Evolutionary conservation across 805 yeast genomes (phyloP).

Genomic region (Sungouiozyma intestinalis): DNA sequence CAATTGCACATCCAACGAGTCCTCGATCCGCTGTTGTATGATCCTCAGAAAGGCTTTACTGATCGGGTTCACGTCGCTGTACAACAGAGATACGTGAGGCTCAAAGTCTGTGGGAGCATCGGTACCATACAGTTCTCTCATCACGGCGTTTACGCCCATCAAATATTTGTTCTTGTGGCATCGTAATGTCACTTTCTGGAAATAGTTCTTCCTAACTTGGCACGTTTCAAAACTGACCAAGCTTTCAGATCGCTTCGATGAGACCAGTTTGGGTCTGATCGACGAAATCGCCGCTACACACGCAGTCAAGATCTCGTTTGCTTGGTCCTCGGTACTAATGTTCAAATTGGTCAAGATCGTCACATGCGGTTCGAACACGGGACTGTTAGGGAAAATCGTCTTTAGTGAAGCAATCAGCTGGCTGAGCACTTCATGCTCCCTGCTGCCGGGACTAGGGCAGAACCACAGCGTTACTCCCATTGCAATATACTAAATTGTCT

Average conservation of each 20-base stretch:
- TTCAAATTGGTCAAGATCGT: constrained; percentile 58
- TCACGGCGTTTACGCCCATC: constrained; percentile 34
- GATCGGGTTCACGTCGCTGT: constrained; percentile 54
- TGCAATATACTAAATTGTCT: too few species aligned
- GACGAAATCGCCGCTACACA: constrained; percentile 44
- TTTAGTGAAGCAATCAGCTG: constrained; percentile 54
- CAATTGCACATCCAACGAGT: constrained; percentile 40
- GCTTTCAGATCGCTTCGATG: constrained; percentile 4
- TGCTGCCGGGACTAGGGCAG: constrained; percentile 49
- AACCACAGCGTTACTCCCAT: constrained; percentile 63
- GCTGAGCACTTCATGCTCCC: constrained; percentile 43
- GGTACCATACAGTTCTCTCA: constrained; percentile 44
- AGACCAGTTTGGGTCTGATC: constrained; percentile 13
- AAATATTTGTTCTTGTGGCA: constrained; percentile 22
- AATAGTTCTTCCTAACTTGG: constrained; percentile 20
- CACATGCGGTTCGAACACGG: constrained; percentile 63
- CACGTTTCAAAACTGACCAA: constrained; percentile 19
- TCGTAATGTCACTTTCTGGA: constrained; percentile 20
- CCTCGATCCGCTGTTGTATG: constrained; percentile 54
- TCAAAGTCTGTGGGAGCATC: constrained; percentile 37
- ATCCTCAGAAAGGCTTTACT: constrained; percentile 57
- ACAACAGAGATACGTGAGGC: constrained; percentile 67
- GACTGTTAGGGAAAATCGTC: constrained; percentile 65
- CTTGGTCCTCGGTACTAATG: constrained; percentile 43
- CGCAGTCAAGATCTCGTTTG: constrained; percentile 45